Evolutionary conservation across 441 rosid species (phyloP).

Genomic region (Capsella rubella): DNA sequence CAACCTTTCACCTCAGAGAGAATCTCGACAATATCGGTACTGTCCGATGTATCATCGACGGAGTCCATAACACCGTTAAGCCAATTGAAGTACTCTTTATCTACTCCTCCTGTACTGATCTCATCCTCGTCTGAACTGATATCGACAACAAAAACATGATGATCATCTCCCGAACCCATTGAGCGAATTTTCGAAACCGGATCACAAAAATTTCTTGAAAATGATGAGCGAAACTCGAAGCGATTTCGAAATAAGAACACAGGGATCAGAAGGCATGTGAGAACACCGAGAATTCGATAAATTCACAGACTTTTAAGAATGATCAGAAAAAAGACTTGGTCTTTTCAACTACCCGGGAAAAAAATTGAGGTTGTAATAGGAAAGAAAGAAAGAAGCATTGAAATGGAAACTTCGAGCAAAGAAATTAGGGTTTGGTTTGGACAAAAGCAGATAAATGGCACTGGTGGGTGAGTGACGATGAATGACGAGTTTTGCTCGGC

Average conservation of each 20-base stretch:
- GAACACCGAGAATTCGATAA: not conserved
- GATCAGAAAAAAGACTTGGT: not conserved
- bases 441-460: not conserved
- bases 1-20: slow-evolving; percentile 58
- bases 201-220: not conserved
- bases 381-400: not conserved
- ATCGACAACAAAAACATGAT: slow-evolving; percentile 50
- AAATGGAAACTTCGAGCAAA: not conserved
- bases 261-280: not conserved
- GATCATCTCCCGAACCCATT: slow-evolving; percentile 48
- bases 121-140: slow-evolving; percentile 82
- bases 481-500: not conserved
- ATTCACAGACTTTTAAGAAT: not conserved
- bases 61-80: slow-evolving; percentile 35
- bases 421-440: slow-evolving; percentile 11
- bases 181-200: not conserved
- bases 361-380: not conserved
- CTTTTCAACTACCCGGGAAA: not conserved
- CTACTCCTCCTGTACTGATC: slow-evolving; percentile 33
- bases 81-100: slow-evolving; percentile 47
- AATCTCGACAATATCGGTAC: slow-evolving; percentile 60
- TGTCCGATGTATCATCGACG: slow-evolving; percentile 41
- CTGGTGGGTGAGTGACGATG: not conserved
- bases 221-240: not conserved
- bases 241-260: slow-evolving; percentile 4